Evolutionary conservation across 2,329 filamentous ascomycete species (phyloP).

Genomic region (Phialocephala sp.): DNA sequence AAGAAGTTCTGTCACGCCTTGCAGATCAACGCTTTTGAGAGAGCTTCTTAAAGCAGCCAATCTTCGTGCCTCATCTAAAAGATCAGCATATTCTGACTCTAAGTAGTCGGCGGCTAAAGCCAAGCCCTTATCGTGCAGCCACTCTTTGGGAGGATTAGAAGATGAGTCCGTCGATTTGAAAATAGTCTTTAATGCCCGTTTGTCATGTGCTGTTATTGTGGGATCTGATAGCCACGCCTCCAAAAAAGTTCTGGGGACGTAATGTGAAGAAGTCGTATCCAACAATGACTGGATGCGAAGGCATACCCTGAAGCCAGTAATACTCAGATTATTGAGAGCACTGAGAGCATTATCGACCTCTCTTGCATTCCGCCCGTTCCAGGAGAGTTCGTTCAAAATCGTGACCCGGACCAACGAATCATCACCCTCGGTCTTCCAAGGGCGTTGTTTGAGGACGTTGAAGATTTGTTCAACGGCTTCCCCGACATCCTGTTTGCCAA

Average conservation of each 20-base stretch:
- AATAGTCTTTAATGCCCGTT: not conserved
- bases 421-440: not conserved
- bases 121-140: not conserved
- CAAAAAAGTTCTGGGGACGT: not conserved
- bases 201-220: not conserved
- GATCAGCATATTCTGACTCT: constrained; percentile 18
- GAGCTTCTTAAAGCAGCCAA: constrained; percentile 15
- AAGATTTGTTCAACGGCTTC: not conserved
- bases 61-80: constrained; percentile 20
- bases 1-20: constrained; percentile 17
- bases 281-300: not conserved
- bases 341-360: not conserved
- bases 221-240: not conserved
- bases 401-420: not conserved
- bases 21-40: constrained; percentile 16
- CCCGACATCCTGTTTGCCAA: too few relatives aligned
- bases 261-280: not conserved
- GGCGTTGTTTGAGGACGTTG: not conserved
- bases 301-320: not conserved
- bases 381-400: not conserved
- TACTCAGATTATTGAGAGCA: not conserved
- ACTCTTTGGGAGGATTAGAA: not conserved
- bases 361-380: not conserved
- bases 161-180: not conserved
- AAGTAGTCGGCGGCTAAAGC: constrained; percentile 11